A percentile compares a stretch with the other conserved stretches of the same genome.
phyloP scores from a whole-genome alignment of 2,329 filamentous ascomycete species.

The Neofusicoccum ribis region DNA sequence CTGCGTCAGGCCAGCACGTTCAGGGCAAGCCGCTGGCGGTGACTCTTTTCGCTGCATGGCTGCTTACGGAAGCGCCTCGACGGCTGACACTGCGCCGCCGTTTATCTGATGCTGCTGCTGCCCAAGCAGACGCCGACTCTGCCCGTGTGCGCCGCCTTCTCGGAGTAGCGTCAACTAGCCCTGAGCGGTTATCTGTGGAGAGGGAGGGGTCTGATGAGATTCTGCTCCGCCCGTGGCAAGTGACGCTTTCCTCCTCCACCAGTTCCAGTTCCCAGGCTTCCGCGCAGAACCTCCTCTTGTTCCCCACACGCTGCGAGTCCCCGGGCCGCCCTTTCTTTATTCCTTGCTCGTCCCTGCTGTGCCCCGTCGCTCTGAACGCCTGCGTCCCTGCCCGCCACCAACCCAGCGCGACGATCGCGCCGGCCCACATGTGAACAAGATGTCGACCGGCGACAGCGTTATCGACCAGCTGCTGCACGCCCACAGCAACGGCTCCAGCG shows the following conservation, averaged over 20 bases:
- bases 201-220: neutral
- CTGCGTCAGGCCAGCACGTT: conserved; percentile 2
- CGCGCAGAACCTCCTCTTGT: too few species aligned
- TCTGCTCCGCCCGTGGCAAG: neutral
- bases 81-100: conserved; percentile 4
- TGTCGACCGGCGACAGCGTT: neutral
- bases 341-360: neutral
- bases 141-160: conserved; percentile 4
- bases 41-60: conserved; percentile 15
- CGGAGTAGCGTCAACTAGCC: neutral
- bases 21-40: conserved; percentile 10
- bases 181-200: conserved; percentile 10
- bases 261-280: neutral
- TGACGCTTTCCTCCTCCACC: neutral
- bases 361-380: neutral
- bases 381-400: neutral
- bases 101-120: conserved; percentile 4
- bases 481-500: conserved; percentile 17
- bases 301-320: too few species aligned
- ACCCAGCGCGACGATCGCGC: neutral
- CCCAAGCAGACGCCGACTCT: neutral
- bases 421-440: neutral
- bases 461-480: conserved; percentile 13
- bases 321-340: neutral
- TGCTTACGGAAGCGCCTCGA: conserved; percentile 12